Evolutionary conservation across 1,139 yeast species (phyloP).

Genomic region (Williopsis jadinii): DNA sequence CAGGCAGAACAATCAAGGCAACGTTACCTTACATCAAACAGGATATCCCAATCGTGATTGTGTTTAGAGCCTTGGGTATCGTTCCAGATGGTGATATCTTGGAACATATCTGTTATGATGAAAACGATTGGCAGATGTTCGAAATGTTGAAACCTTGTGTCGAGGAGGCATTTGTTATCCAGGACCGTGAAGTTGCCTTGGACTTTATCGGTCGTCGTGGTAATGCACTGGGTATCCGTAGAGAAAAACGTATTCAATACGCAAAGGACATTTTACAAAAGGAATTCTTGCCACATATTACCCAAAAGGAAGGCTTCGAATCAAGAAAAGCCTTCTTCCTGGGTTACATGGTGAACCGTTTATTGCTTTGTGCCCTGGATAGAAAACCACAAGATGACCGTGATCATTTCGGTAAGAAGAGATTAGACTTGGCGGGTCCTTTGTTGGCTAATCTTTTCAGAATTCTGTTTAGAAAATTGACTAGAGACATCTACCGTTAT

Average conservation of each 20-base stretch:
- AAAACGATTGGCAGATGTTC: slow-evolving; percentile 98
- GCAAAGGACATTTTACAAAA: slow-evolving; percentile 95
- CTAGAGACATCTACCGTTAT: slow-evolving; percentile 91
- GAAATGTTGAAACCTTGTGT: slow-evolving; percentile 99
- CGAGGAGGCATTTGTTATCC: slow-evolving; percentile 97
- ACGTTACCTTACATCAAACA: slow-evolving; percentile 94
- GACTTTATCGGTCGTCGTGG: slow-evolving; percentile 99
- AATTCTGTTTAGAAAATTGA: slow-evolving; percentile 85
- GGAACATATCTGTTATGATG: slow-evolving; percentile 96
- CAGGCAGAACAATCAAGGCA: slow-evolving; percentile 82
- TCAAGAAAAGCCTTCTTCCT: slow-evolving; percentile 94
- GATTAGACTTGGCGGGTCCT: slow-evolving; percentile 98
- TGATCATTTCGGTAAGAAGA: slow-evolving; percentile 97
- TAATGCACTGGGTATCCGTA: slow-evolving; percentile 81
- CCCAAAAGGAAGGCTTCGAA: slow-evolving; percentile 96
- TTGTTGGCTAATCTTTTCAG: slow-evolving; percentile 91
- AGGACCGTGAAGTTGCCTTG: slow-evolving; percentile 95
- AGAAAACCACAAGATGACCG: slow-evolving; percentile 98
- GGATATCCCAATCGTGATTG: slow-evolving; percentile 94
- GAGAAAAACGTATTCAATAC: slow-evolving; percentile 97
- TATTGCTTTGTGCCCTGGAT: slow-evolving; percentile 90
- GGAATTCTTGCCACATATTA: slow-evolving; percentile 93
- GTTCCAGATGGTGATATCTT: slow-evolving; percentile 98
- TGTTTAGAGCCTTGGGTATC: slow-evolving; percentile 95
- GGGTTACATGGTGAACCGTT: slow-evolving; percentile 96